Percentiles rank a stretch among this genome's conserved stretches.
These are phyloP conservation scores for Eucalyptus virginea DNA, from an alignment of 345 rosid genomes.

Conservation along the genomic window DNA sequence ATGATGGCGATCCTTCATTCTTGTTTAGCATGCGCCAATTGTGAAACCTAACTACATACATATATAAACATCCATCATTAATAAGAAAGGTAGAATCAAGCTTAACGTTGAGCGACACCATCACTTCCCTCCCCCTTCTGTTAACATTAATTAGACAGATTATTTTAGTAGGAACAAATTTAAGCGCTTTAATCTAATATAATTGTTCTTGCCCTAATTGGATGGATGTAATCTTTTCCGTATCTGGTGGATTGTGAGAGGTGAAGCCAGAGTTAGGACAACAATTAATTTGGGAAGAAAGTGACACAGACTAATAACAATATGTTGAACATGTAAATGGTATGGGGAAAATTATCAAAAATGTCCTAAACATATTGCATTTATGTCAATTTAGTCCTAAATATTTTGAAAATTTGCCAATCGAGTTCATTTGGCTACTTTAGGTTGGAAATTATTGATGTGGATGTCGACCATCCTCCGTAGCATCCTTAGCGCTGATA, in stretches of 20 bases:
- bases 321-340: not conserved
- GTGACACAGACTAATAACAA: not conserved
- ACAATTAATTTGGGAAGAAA: not conserved
- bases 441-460: rapidly evolving
- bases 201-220: not conserved
- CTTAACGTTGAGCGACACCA: not conserved
- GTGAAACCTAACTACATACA: not conserved
- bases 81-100: not conserved
- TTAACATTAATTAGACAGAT: not conserved
- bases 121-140: not conserved
- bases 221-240: too few relatives aligned
- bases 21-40: rapidly evolving
- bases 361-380: not conserved
- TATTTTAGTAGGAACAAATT: not conserved
- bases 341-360: not conserved
- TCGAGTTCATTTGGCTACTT: not conserved
- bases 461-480: rapidly evolving
- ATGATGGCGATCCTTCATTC: not conserved
- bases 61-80: not conserved
- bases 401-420: not conserved
- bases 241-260: not conserved
- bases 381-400: rapidly evolving
- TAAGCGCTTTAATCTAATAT: too few relatives aligned
- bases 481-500: rapidly evolving
- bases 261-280: rapidly evolving